Conservation (phyloP, 2,329 filamentous ascomycete species). For the Pezicula neosporulosa region DNA sequence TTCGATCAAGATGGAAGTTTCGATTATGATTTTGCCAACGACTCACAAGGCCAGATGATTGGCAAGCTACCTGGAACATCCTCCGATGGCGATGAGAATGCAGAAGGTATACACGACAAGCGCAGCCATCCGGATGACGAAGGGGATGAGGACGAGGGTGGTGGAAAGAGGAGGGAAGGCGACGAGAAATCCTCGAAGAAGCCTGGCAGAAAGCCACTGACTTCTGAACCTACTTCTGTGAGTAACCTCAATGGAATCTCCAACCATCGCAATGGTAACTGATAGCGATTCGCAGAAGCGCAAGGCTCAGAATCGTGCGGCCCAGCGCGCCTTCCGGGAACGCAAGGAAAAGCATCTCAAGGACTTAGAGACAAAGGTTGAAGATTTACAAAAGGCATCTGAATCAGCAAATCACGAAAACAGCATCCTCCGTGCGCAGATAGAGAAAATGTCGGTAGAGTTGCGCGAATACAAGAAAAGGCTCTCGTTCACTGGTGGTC, state of each 20-base stretch:
- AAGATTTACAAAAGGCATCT: constrained; percentile 77
- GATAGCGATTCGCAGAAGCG: constrained; percentile 61
- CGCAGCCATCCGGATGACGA: constrained; percentile 69
- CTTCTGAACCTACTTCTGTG: constrained; percentile 93
- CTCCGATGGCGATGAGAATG: constrained; percentile 33
- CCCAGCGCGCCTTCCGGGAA: constrained; percentile 89
- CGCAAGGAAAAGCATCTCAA: constrained; percentile 91
- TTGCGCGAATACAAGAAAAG: constrained; percentile 89
- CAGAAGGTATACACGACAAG: constrained; percentile 59
- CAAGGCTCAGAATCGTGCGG: constrained; percentile 92
- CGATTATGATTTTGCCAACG: constrained; percentile 51
- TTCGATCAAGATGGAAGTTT: constrained; percentile 72
- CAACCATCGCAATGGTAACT: constrained; percentile 14
- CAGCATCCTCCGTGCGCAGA: constrained; percentile 74
- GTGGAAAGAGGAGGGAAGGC: constrained; percentile 73
- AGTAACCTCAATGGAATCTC: constrained; percentile 38
- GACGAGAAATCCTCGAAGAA: constrained; percentile 88
- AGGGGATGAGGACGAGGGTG: constrained; percentile 58
- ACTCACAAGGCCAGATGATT: constrained; percentile 65
- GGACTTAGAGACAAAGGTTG: constrained; percentile 75
- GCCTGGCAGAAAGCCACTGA: constrained; percentile 91
- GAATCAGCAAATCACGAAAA: constrained; percentile 85
- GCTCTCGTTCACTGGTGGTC: constrained; percentile 51
- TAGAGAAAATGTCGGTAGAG: constrained; percentile 83
- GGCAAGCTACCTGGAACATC: constrained; percentile 63